These are phyloP conservation scores for Boletales sp. DNA, from an alignment of 768 basidiomycete genomes.

Conservation along the genomic window DNA sequence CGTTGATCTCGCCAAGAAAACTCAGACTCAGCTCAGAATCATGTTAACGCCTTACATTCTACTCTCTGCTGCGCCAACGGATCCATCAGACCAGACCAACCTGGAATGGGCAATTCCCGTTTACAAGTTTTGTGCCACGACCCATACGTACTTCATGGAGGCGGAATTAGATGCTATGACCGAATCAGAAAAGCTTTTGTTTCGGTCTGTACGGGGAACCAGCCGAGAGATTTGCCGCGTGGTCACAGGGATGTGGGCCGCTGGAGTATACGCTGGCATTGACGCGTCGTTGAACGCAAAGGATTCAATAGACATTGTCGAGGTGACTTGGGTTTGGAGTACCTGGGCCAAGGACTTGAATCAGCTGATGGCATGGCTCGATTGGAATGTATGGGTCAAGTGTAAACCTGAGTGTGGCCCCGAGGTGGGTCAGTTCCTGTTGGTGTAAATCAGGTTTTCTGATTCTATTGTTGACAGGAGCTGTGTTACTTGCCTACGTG, in stretches of 20 bases:
- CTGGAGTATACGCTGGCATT: slow-evolving; percentile 22
- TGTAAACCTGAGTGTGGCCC: slow-evolving; percentile 43
- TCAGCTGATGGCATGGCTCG: slow-evolving; percentile 44
- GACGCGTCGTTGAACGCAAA: slow-evolving; percentile 1
- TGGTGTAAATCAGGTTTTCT: neutral
- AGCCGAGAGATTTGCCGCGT: slow-evolving; percentile 43
- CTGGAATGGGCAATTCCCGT: slow-evolving; percentile 26
- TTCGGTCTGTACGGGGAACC: slow-evolving; percentile 28
- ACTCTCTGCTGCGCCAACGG: slow-evolving; percentile 1
- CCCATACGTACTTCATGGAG: slow-evolving; percentile 16
- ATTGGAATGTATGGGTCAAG: slow-evolving; percentile 48
- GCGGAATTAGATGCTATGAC: slow-evolving; percentile 14
- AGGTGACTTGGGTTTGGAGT: slow-evolving; percentile 9
- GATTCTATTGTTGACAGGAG: slow-evolving; percentile 7
- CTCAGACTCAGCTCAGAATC: slow-evolving; percentile 18
- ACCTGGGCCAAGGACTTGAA: slow-evolving; percentile 34
- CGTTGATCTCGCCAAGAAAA: slow-evolving; percentile 1
- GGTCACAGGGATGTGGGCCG: slow-evolving; percentile 31
- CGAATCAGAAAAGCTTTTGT: slow-evolving; percentile 24
- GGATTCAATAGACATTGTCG: neutral
- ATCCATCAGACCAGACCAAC: neutral
- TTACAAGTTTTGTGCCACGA: slow-evolving; percentile 23
- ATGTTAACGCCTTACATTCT: slow-evolving; percentile 27
- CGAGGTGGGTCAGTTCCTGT: slow-evolving; percentile 34
- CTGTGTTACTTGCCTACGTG: slow-evolving; percentile 19